Evolutionary conservation across 1,284 basidiomycete genomes (phyloP).

Genomic region (Ustanciosporium gigantosporum): DNA sequence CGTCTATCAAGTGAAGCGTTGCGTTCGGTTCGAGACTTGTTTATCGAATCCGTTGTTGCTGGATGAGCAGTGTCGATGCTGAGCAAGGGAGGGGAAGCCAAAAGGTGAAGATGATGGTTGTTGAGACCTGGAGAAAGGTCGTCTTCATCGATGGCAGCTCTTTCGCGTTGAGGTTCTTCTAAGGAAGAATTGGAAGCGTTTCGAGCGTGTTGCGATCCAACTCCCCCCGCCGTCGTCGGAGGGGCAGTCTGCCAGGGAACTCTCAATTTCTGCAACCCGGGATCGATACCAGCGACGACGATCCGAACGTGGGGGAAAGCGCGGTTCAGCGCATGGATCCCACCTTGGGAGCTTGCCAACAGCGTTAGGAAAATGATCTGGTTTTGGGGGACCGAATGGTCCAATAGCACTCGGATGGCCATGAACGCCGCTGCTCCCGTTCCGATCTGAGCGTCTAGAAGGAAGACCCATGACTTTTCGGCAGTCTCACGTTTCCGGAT

Average conservation of each 20-base stretch:
- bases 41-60: neutral
- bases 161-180: too few species aligned
- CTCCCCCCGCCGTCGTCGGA: too few species aligned
- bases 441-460: slow-evolving; percentile 95
- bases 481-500: slow-evolving; percentile 60
- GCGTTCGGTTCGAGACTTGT: neutral
- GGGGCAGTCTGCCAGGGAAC: slow-evolving; percentile 35
- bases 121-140: slow-evolving; percentile 24
- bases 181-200: too few species aligned
- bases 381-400: slow-evolving; percentile 85
- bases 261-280: slow-evolving; percentile 47
- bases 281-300: slow-evolving; percentile 54
- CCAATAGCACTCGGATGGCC: slow-evolving; percentile 91
- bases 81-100: slow-evolving; percentile 15
- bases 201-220: too few species aligned
- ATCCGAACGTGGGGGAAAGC: slow-evolving; percentile 72
- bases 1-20: neutral
- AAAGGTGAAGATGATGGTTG: slow-evolving; percentile 7
- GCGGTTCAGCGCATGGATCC: slow-evolving; percentile 74
- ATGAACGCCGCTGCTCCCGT: slow-evolving; percentile 93
- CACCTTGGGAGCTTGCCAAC: slow-evolving; percentile 79
- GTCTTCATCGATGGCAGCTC: slow-evolving; percentile 19
- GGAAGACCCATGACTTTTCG: slow-evolving; percentile 75
- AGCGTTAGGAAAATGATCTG: slow-evolving; percentile 71
- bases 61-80: slow-evolving; percentile 2